phyloP scores from a whole-genome alignment of 345 rosid genomes.

The Pistacia atlantica region DNA sequence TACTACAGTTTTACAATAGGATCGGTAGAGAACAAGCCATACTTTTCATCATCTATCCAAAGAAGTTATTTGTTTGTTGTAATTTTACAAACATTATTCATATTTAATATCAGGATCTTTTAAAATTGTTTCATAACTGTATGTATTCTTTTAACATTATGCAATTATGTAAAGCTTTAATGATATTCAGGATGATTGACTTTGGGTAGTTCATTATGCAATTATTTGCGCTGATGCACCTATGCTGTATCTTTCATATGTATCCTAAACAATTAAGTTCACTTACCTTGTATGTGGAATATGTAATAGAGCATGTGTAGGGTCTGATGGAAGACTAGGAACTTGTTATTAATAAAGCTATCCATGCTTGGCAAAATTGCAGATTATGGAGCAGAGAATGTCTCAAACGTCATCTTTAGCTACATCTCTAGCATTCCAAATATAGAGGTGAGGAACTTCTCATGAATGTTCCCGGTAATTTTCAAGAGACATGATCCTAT shows the following conservation, averaged over 20 bases:
- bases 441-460: slow-evolving; percentile 71
- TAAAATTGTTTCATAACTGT: neutral
- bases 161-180: neutral
- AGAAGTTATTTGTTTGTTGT: neutral
- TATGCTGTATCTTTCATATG: neutral
- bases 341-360: slow-evolving; percentile 1
- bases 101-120: neutral
- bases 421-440: slow-evolving; percentile 62
- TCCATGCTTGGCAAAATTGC: slow-evolving; percentile 31
- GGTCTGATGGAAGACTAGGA: neutral
- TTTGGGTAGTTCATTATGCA: neutral
- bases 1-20: too few relatives aligned
- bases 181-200: neutral
- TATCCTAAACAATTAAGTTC: neutral
- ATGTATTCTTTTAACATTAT: too few relatives aligned
- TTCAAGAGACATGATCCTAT: slow-evolving; percentile 31
- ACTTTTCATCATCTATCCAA: neutral
- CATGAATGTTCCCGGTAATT: slow-evolving; percentile 49
- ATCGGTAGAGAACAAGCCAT: too few relatives aligned
- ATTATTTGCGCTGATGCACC: neutral
- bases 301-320: neutral
- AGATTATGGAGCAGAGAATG: slow-evolving; percentile 48
- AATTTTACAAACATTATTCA: neutral
- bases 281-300: neutral
- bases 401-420: slow-evolving; percentile 58